These are phyloP conservation scores for Trypanosoma brucei DNA, from an alignment of 208 protist genomes.

Conservation along the genomic window DNA sequence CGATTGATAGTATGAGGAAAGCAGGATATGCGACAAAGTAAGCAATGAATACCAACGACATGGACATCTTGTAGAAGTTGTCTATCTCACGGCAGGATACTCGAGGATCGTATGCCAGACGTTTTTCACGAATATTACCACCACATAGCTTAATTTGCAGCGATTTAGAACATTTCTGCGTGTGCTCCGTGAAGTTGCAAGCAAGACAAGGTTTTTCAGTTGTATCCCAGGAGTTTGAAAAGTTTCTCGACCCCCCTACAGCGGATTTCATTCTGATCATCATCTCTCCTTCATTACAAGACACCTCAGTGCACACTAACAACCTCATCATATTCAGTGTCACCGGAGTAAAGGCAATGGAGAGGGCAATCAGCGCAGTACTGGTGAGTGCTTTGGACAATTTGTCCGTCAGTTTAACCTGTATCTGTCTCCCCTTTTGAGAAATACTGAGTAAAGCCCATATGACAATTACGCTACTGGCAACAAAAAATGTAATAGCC, in stretches of 20 bases:
- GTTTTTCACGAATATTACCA: conserved; percentile 8
- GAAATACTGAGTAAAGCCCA: conserved; percentile 45
- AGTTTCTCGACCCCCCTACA: neutral
- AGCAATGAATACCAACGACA: conserved; percentile 29
- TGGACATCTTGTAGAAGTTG: conserved; percentile 31
- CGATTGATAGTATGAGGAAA: conserved; percentile 46
- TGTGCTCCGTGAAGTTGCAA: conserved; percentile 35
- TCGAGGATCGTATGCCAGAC: conserved; percentile 45
- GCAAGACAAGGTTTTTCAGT: conserved; percentile 26
- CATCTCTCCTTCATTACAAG: conserved; percentile 33
- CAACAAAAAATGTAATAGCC: conserved; percentile 22
- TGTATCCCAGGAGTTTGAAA: conserved; percentile 1
- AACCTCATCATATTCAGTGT: conserved; percentile 56
- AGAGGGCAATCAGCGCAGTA: conserved; percentile 34
- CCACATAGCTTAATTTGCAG: conserved; percentile 38
- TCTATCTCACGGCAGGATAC: conserved; percentile 48
- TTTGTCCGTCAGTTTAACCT: conserved; percentile 17
- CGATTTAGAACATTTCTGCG: conserved; percentile 36
- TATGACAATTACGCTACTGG: conserved; percentile 14
- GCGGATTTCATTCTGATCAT: conserved; percentile 28
- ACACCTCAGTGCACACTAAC: conserved; percentile 41
- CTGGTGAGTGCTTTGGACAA: conserved; percentile 20
- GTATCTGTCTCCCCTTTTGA: conserved; percentile 27
- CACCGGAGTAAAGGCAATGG: conserved; percentile 57
- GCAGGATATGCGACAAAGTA: conserved; percentile 51